Evolutionary conservation across 2,329 filamentous ascomycete species (phyloP).

Genomic region (Aspergillus sp.): DNA sequence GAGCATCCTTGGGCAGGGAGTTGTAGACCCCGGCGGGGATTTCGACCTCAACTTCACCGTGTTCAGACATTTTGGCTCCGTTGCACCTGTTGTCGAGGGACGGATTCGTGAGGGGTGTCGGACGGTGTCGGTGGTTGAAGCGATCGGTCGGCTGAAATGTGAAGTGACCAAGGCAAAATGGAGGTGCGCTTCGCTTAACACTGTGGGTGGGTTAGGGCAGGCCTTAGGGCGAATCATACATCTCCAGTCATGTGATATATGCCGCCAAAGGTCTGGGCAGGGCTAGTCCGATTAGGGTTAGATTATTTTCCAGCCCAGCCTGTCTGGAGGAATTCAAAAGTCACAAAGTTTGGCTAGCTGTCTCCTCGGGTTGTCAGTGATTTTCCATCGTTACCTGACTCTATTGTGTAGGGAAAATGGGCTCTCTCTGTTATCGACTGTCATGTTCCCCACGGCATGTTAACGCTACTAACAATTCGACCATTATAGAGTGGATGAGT

Average conservation of each 20-base stretch:
- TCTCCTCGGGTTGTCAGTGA: background rate
- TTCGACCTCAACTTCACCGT: conserved; percentile 91
- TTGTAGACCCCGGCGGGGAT: conserved; percentile 67
- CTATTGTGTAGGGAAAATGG: background rate
- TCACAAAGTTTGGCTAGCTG: background rate
- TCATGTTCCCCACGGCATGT: no score
- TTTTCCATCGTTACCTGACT: background rate
- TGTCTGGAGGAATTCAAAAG: background rate
- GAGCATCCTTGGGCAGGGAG: conserved; percentile 90
- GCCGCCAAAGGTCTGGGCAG: background rate
- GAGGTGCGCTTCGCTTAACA: conserved; percentile 46
- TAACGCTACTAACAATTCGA: no score
- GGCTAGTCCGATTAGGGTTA: conserved; percentile 8
- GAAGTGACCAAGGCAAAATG: conserved; percentile 36
- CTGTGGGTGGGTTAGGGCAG: conserved; percentile 43
- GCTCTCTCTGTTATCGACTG: background rate
- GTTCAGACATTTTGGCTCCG: conserved; percentile 78
- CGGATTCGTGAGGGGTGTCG: conserved; percentile 32
- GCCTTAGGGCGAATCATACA: conserved; percentile 22
- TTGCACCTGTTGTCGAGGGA: conserved; percentile 40
- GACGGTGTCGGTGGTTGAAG: conserved; percentile 37
- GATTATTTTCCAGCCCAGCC: background rate
- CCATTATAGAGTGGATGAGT: no score
- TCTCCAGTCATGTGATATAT: conserved; percentile 24
- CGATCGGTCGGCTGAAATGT: conserved; percentile 39